A percentile compares a stretch with the other conserved stretches of the same genome.
phyloP scores from a whole-genome alignment of 768 basidiomycete species.

The Lentinus brumalis region DNA sequence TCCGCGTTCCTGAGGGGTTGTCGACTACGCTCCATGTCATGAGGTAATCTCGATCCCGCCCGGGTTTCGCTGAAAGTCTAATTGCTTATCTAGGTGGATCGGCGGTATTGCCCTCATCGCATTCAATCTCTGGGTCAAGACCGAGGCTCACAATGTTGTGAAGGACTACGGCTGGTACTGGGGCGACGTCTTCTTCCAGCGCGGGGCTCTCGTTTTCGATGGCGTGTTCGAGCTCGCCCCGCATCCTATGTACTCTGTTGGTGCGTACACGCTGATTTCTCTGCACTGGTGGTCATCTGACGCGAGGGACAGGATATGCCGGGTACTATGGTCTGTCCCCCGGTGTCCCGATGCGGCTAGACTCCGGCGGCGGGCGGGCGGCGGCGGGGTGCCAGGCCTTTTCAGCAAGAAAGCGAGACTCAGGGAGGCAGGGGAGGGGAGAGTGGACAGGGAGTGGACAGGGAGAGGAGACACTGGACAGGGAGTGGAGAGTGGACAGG shows the following conservation, averaged over 20 bases:
- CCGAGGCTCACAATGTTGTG: slow-evolving; percentile 95
- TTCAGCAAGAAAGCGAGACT: too few relatives aligned
- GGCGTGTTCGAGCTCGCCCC: slow-evolving; percentile 95
- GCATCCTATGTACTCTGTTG: slow-evolving; percentile 95
- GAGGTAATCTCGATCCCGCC: slow-evolving; percentile 48
- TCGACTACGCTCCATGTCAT: slow-evolving; percentile 74
- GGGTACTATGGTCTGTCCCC: slow-evolving; percentile 97
- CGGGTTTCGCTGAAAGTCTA: slow-evolving; percentile 2
- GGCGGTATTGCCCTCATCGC: slow-evolving; percentile 82
- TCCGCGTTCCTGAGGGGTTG: slow-evolving; percentile 80
- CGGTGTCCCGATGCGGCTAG: too few relatives aligned
- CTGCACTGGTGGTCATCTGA: neutral
- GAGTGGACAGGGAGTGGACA: too few relatives aligned
- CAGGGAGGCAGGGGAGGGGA: too few relatives aligned
- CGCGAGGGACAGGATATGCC: slow-evolving; percentile 69
- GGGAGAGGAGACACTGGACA: too few relatives aligned
- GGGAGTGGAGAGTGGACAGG: too few relatives aligned
- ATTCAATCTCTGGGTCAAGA: slow-evolving; percentile 99
- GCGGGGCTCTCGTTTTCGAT: slow-evolving; percentile 93
- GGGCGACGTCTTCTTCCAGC: slow-evolving; percentile 92
- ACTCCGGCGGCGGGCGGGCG: too few relatives aligned
- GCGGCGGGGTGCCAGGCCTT: too few relatives aligned
- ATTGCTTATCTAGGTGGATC: slow-evolving; percentile 64
- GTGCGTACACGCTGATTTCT: slow-evolving; percentile 33
- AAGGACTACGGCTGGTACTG: slow-evolving; percentile 99